Conservation (phyloP, 148 eudicot genomes). For the Amaranthus hypochondriacus region DNA sequence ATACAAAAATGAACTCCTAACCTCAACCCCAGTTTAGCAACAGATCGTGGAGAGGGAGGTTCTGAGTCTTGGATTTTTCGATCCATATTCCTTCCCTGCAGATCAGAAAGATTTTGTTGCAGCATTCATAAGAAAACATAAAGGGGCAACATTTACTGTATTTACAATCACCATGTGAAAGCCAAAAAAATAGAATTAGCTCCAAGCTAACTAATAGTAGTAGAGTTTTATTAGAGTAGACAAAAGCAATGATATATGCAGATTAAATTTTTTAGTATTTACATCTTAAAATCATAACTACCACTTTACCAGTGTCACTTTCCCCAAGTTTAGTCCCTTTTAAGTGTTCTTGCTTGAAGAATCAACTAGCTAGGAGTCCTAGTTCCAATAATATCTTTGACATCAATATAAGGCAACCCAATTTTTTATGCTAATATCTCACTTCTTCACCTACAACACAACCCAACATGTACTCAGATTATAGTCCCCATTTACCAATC, state of each 20-base stretch:
- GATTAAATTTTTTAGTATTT: neutral
- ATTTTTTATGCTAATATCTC: neutral
- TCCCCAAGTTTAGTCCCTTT: conserved; percentile 1
- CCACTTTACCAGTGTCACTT: neutral
- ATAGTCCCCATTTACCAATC: neutral
- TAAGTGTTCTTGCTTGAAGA: neutral
- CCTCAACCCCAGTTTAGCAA: conserved; percentile 72
- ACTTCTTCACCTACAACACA: neutral
- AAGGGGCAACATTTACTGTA: neutral
- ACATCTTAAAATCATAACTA: neutral
- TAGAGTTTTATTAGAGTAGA: neutral
- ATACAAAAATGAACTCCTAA: conserved; percentile 22
- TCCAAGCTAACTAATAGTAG: neutral
- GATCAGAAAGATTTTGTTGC: neutral
- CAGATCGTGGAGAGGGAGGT: conserved; percentile 71
- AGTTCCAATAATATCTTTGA: neutral
- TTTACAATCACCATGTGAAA: neutral
- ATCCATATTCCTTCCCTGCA: conserved; percentile 75
- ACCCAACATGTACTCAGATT: neutral
- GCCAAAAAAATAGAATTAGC: neutral
- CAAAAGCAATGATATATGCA: neutral
- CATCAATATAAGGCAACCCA: neutral
- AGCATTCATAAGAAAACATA: conserved; percentile 15
- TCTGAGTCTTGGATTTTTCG: conserved; percentile 61
- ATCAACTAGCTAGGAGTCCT: neutral